phyloP scores from a whole-genome alignment of 139 green algal genomes.

The Raphidocelis subcapitata region DNA sequence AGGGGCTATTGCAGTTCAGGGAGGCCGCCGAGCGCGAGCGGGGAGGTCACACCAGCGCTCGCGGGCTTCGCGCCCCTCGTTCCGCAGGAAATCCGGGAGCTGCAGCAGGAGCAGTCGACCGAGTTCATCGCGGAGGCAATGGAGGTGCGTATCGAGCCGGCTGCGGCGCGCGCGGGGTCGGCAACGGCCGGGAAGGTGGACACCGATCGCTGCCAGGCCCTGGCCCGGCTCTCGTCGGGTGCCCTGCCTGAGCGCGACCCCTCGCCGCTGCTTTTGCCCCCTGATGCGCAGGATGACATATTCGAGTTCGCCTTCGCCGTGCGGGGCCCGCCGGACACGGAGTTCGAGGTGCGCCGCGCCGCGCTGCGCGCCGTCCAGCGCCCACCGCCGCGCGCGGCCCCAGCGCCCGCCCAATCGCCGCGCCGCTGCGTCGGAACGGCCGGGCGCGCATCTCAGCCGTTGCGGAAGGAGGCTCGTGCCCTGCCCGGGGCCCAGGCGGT shows the following conservation, averaged over 20 bases:
- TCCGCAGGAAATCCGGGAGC: slow-evolving; percentile 83
- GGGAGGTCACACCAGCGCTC: not conserved
- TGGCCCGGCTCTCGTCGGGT: not conserved
- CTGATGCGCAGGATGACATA: slow-evolving; percentile 82
- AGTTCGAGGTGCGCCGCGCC: slow-evolving; percentile 82
- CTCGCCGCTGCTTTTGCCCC: not conserved
- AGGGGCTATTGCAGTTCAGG: too few species aligned
- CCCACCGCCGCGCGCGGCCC: too few species aligned
- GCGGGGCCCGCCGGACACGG: slow-evolving; percentile 80
- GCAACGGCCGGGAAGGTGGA: not conserved
- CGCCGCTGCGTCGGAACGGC: too few species aligned
- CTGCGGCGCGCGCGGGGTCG: not conserved
- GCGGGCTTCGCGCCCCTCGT: not conserved
- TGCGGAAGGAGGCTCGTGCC: too few species aligned
- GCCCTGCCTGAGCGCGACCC: not conserved
- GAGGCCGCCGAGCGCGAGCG: too few species aligned
- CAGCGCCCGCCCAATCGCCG: too few species aligned
- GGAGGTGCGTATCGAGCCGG: slow-evolving; percentile 54
- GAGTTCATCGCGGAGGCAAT: slow-evolving; percentile 80
- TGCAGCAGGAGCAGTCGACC: slow-evolving; percentile 56
- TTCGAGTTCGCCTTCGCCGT: slow-evolving; percentile 99
- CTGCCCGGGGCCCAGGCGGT: too few species aligned
- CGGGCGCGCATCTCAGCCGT: too few species aligned
- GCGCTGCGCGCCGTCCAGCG: too few species aligned
- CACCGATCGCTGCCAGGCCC: not conserved